phyloP scores from a whole-genome alignment of 2,329 filamentous ascomycete genomes.

The Colletotrichum destructivum region DNA sequence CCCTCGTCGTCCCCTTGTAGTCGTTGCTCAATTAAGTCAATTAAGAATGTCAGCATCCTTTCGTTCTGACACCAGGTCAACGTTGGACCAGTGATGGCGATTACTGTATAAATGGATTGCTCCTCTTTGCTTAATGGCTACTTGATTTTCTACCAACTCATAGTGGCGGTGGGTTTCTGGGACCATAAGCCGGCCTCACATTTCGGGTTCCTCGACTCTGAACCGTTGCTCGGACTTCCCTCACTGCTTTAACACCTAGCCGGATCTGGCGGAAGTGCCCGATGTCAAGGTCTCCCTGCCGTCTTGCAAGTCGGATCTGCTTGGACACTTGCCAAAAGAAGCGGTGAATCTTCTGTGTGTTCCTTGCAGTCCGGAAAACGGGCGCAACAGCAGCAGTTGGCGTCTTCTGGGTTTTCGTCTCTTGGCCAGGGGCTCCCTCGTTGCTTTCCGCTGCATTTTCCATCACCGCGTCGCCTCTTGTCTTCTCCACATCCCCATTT shows the following conservation, averaged over 20 bases:
- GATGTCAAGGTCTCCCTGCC: neutral
- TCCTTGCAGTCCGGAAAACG: no score
- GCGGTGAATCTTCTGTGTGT: no score
- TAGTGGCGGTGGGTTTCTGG: neutral
- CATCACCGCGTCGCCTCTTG: neutral
- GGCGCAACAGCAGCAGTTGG: no score
- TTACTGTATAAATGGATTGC: neutral
- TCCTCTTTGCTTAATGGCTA: neutral
- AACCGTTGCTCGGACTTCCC: neutral
- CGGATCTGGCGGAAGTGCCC: neutral
- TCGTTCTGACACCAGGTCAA: neutral
- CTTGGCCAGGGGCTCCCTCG: no score
- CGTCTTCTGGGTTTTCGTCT: no score
- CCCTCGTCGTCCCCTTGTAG: neutral
- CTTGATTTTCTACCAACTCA: conserved; percentile 1
- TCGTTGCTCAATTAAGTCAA: neutral
- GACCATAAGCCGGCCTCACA: neutral
- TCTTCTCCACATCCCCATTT: neutral
- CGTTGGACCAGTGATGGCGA: neutral
- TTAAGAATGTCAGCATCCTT: neutral
- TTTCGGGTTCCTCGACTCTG: neutral
- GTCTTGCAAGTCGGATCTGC: neutral
- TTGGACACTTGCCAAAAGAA: no score
- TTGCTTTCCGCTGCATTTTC: no score
- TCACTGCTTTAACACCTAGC: neutral